Conservation (phyloP, 2,329 filamentous ascomycete genomes). For the Phaeomoniella chlamydospora region DNA sequence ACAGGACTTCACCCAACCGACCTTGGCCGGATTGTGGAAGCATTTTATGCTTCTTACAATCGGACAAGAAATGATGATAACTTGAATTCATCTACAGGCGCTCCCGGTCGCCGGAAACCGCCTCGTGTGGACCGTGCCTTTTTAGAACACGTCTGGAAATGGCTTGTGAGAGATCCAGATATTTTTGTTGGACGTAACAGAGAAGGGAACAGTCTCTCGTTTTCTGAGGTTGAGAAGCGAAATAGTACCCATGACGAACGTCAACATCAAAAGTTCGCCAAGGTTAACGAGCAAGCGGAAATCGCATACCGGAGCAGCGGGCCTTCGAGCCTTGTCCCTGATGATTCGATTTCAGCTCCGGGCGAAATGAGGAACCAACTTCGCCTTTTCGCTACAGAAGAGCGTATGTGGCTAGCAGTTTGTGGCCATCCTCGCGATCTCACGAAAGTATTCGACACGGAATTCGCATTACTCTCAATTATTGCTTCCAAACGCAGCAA, state of each 20-base stretch:
- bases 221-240: constrained; percentile 10
- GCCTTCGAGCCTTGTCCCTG: background rate
- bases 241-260: background rate
- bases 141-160: constrained; percentile 40
- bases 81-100: constrained; percentile 2
- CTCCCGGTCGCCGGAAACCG: constrained; percentile 4
- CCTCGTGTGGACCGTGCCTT: constrained; percentile 33
- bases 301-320: too few relatives aligned
- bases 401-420: constrained; percentile 44
- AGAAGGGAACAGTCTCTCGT: constrained; percentile 23
- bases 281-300: too few relatives aligned
- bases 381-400: constrained; percentile 36
- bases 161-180: constrained; percentile 41
- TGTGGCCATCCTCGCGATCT: constrained; percentile 45
- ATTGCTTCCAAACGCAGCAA: constrained; percentile 39
- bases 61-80: background rate
- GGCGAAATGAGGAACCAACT: constrained; percentile 10
- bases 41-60: constrained; percentile 2
- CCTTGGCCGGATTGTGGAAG: background rate
- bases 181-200: constrained; percentile 32
- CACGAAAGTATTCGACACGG: constrained; percentile 34
- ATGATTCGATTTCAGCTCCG: background rate
- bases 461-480: constrained; percentile 43
- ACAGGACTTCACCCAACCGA: background rate
- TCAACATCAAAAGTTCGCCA: too few relatives aligned